Conservation (phyloP, 495 filamentous ascomycete genomes). For the Aspergillus biplanus region DNA sequence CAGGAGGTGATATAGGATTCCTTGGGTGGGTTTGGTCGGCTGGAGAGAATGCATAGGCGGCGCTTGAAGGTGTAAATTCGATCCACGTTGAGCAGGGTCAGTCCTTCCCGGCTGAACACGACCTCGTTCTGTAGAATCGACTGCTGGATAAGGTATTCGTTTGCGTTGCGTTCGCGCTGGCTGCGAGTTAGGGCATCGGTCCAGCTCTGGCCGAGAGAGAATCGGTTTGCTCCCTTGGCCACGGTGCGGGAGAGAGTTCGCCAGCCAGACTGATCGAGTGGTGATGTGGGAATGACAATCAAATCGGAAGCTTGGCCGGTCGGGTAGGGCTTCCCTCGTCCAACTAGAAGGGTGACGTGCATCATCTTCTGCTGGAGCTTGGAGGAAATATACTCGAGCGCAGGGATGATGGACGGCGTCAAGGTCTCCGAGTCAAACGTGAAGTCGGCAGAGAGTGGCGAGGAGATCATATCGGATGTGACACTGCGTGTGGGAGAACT, state of each 20-base stretch:
- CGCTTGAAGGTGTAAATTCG: constrained; percentile 75
- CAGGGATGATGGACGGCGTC: constrained; percentile 46
- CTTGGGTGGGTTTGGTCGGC: constrained; percentile 31
- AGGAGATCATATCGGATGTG: constrained; percentile 49
- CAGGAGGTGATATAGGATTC: constrained; percentile 52
- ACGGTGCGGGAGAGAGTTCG: constrained; percentile 44
- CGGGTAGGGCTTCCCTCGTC: constrained; percentile 49
- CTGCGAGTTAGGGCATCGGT: constrained; percentile 42
- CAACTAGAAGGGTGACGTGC: constrained; percentile 52
- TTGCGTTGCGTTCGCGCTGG: constrained; percentile 41
- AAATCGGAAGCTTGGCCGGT: constrained; percentile 47
- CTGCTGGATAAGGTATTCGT: constrained; percentile 61
- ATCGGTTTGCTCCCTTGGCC: constrained; percentile 47
- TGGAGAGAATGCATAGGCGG: constrained; percentile 60
- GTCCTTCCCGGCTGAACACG: constrained; percentile 69
- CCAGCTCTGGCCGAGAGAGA: constrained; percentile 50
- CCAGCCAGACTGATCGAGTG: constrained; percentile 41
- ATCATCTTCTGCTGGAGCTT: constrained; percentile 51
- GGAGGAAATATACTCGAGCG: constrained; percentile 52
- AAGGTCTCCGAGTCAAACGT: constrained; percentile 48
- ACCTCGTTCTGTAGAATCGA: constrained; percentile 71
- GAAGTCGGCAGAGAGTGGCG: constrained; percentile 48
- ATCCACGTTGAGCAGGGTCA: constrained; percentile 70
- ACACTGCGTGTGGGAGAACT: constrained; percentile 40
- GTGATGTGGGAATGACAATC: constrained; percentile 50